Evolutionary conservation across 805 yeast species (phyloP).

Genomic region (Candida tallmaniae): DNA sequence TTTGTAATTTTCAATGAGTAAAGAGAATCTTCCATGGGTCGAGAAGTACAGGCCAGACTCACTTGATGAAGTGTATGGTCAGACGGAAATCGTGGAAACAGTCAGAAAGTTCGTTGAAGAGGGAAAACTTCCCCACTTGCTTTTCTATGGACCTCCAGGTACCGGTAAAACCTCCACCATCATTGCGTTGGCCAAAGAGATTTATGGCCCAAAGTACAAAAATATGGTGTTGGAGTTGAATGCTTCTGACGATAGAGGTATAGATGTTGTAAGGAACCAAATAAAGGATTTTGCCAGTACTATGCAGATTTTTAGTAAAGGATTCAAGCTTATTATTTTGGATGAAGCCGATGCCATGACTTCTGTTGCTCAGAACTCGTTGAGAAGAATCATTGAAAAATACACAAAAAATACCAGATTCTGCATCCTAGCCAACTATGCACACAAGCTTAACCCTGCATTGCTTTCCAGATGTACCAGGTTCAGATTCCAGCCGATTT

Average conservation of each 20-base stretch:
- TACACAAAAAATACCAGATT: conserved; percentile 94
- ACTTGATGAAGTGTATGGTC: conserved; percentile 88
- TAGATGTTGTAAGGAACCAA: conserved; percentile 95
- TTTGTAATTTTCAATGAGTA: conserved; percentile 3
- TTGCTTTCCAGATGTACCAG: conserved; percentile 91
- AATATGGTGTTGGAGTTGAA: conserved; percentile 93
- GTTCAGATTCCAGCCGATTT: conserved; percentile 85
- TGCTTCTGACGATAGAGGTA: conserved; percentile 93
- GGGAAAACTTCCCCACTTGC: conserved; percentile 82
- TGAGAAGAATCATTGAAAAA: conserved; percentile 82
- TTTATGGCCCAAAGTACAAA: conserved; percentile 75
- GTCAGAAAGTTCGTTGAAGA: conserved; percentile 79
- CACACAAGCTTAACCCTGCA: conserved; percentile 95
- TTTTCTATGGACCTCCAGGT: conserved; percentile 94
- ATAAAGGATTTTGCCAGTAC: conserved; percentile 96
- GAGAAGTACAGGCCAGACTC: conserved; percentile 90
- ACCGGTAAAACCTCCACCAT: conserved; percentile 91
- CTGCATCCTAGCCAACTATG: conserved; percentile 91
- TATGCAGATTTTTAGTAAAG: conserved; percentile 81
- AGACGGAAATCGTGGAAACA: conserved; percentile 78
- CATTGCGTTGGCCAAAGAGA: conserved; percentile 72
- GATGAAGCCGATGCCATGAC: conserved; percentile 98
- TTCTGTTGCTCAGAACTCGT: conserved; percentile 77
- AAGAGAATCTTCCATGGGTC: conserved; percentile 75
- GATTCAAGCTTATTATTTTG: conserved; percentile 84